A percentile compares a stretch with the other conserved stretches of the same genome.
These are phyloP conservation scores for Microcyclosporella mali DNA, from an alignment of 2,329 filamentous ascomycete genomes.

Conservation along the genomic window DNA sequence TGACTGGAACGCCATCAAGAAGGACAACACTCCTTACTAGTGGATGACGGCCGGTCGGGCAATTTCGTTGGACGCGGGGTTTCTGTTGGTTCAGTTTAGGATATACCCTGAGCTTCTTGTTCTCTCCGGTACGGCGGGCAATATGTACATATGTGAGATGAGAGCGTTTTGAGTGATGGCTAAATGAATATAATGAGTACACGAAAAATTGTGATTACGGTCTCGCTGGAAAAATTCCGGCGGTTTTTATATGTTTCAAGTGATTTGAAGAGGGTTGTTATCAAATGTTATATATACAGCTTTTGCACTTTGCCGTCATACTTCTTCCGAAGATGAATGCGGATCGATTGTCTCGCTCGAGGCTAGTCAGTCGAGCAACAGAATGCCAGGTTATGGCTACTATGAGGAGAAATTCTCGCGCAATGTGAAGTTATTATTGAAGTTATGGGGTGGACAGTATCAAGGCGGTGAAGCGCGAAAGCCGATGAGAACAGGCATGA, in stretches of 20 bases:
- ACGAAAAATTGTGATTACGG: too few species aligned
- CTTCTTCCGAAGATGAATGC: not conserved
- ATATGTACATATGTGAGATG: too few species aligned
- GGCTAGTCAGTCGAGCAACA: not conserved
- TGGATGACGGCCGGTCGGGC: not conserved
- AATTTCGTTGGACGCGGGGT: not conserved
- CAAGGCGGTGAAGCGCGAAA: too few species aligned
- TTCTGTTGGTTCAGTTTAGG: not conserved
- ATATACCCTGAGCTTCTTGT: not conserved
- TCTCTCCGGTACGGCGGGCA: not conserved
- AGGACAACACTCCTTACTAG: constrained; percentile 6
- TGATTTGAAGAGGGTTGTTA: constrained; percentile 4
- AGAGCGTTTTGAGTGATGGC: too few species aligned
- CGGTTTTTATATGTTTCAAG: constrained; percentile 8
- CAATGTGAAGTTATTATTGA: too few species aligned
- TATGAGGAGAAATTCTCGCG: too few species aligned
- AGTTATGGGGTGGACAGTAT: too few species aligned
- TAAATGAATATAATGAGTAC: too few species aligned
- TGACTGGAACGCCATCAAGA: constrained; percentile 9
- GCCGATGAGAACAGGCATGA: too few species aligned
- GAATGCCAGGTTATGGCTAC: too few species aligned
- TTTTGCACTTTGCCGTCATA: constrained; percentile 1
- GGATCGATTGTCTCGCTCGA: constrained; percentile 1
- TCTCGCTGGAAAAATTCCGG: too few species aligned
- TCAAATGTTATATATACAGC: constrained; percentile 2